Percentiles rank a stretch among this genome's conserved stretches.
Conservation (phyloP, 2,329 filamentous ascomycete species). For the Aspergillus udagawae region DNA sequence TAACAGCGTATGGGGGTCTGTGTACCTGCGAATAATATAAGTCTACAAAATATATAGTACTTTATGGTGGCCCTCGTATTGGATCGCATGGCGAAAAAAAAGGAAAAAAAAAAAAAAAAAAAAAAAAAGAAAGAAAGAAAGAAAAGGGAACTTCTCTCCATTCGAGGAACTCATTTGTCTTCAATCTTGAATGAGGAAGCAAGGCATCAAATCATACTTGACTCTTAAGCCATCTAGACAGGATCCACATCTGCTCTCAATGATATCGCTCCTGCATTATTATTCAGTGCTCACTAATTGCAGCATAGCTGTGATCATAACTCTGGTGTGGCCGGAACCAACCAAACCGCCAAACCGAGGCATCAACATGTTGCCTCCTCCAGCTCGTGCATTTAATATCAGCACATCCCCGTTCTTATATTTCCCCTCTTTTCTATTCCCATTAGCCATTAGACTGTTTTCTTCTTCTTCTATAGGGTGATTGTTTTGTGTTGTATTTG, state of each 20-base stretch:
- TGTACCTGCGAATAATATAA: neutral
- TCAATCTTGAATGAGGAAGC: neutral
- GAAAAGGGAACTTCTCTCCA: too few relatives aligned
- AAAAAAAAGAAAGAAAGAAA: too few relatives aligned
- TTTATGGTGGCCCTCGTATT: too few relatives aligned
- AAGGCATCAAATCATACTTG: too few relatives aligned
- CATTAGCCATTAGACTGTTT: neutral
- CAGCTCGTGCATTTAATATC: neutral
- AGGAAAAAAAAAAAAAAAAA: too few relatives aligned
- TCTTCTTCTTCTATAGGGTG: neutral
- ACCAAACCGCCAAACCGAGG: neutral
- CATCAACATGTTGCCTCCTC: constrained; percentile 2
- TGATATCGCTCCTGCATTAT: too few relatives aligned
- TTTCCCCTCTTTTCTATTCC: neutral
- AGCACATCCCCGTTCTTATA: neutral
- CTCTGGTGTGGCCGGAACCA: neutral
- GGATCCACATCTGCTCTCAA: neutral
- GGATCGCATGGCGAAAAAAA: too few relatives aligned
- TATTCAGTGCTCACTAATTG: neutral
- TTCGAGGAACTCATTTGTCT: too few relatives aligned
- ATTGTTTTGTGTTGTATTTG: neutral
- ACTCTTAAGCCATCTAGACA: neutral
- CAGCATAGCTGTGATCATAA: neutral
- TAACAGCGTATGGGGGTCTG: neutral
- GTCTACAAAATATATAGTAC: too few relatives aligned